A percentile compares a stretch with the other conserved stretches of the same genome.
These are phyloP conservation scores for Fusarium globosum DNA, from an alignment of 2,329 filamentous ascomycete species.

Conservation along the genomic window DNA sequence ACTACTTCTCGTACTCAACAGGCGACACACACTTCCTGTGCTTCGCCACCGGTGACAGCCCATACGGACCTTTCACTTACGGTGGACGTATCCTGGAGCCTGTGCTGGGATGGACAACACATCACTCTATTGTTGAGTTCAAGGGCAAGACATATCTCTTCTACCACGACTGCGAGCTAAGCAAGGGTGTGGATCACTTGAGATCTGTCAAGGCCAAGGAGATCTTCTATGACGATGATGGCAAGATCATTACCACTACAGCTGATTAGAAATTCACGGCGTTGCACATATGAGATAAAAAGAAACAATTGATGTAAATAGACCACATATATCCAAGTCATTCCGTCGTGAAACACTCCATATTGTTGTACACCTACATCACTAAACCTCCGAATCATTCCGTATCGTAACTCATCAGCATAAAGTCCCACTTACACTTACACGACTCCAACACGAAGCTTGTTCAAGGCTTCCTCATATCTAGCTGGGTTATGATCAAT, in stretches of 20 bases:
- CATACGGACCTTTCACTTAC: conserved; percentile 79
- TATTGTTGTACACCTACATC: conserved; percentile 5
- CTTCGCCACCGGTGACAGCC: conserved; percentile 73
- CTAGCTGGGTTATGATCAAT: conserved; percentile 79
- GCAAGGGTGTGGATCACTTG: conserved; percentile 75
- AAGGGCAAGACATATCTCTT: conserved; percentile 78
- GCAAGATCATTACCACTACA: conserved; percentile 63
- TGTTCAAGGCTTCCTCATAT: conserved; percentile 76
- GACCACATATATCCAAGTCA: not conserved
- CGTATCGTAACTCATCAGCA: conserved; percentile 13
- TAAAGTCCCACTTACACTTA: conserved; percentile 39
- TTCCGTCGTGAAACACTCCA: not conserved
- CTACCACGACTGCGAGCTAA: conserved; percentile 79
- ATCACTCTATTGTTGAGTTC: conserved; percentile 82
- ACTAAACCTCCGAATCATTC: not conserved
- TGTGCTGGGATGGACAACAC: conserved; percentile 83
- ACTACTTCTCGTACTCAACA: conserved; percentile 83
- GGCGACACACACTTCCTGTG: conserved; percentile 81
- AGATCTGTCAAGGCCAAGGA: conserved; percentile 80
- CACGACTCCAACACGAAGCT: conserved; percentile 64
- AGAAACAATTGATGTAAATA: not conserved
- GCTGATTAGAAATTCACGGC: conserved; percentile 33
- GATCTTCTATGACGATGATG: conserved; percentile 76
- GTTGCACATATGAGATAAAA: not conserved
- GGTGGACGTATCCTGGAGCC: conserved; percentile 78